Evolutionary conservation across 257 asterid genomes (phyloP).

Genomic region (Agastache rugosa): DNA sequence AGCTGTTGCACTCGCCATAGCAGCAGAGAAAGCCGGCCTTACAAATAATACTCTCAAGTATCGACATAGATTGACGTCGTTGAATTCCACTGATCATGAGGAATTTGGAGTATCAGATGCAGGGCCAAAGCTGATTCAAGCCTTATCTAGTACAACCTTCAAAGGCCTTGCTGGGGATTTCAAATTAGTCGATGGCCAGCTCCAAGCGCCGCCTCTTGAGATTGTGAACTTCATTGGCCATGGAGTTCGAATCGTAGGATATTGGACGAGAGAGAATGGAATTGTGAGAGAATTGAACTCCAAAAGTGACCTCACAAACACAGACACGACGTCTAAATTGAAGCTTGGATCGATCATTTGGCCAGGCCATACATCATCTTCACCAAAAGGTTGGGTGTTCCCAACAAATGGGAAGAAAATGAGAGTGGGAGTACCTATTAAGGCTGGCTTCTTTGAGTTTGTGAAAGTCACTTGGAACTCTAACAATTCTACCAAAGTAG

Average conservation of each 20-base stretch:
- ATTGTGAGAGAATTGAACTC: conserved; percentile 32
- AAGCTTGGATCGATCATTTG: conserved; percentile 54
- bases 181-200: conserved; percentile 45
- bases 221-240: conserved; percentile 53
- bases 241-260: conserved; percentile 55
- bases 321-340: conserved; percentile 39
- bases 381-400: conserved; percentile 56
- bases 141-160: conserved; percentile 42
- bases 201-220: conserved; percentile 46
- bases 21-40: conserved; percentile 36
- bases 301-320: neutral
- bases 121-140: conserved; percentile 46
- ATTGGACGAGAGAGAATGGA: conserved; percentile 58
- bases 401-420: conserved; percentile 48
- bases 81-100: conserved; percentile 35
- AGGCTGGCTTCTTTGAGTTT: conserved; percentile 53
- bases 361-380: conserved; percentile 57
- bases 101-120: conserved; percentile 43
- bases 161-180: conserved; percentile 59
- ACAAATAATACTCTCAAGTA: too few relatives aligned
- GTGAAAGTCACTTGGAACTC: conserved; percentile 41
- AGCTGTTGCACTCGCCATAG: conserved; percentile 40
- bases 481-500: conserved; percentile 32
- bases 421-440: conserved; percentile 56
- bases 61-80: too few relatives aligned